Base-by-base conservation (phyloP, 2,329 filamentous ascomycete species). In the Cytospora chrysosperma region DNA sequence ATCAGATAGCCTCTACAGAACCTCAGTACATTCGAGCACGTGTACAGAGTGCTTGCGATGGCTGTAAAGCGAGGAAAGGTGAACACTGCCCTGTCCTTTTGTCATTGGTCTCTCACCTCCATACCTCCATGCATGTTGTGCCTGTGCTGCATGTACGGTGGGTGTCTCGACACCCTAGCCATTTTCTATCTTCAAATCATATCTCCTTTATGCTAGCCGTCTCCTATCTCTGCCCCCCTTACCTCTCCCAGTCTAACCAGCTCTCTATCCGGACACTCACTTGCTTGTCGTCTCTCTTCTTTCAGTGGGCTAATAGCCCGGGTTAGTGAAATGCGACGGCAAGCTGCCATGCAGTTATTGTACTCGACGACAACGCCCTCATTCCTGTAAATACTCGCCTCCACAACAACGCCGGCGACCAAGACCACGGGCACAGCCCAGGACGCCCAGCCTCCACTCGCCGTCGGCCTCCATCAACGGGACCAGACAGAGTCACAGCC, bases 301-400 rank as follows among this genome's bases (percentile, higher is more conserved):
- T 12, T n/a, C 19, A 34, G 15, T 50, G 26, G 15, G 55, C 55
- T 52, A 57, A 57, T 28, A 43, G 51, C 27, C 3, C 55, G n/a
- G 10, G 10, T 17, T 47, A 65, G 64, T 84, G 49, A 84, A 82
- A 72, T 85, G 82, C 70, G 82, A 84, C 66, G 82, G 82, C 1
- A 76, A 76, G n/a, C 68, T 76, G n/a, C 82, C 82, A 0, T 85
- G 82, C 69, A 75, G 75, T 47, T 83, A 83, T 68, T 85, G 82
- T 66, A 74, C 75, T 13, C 72, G 76, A 1, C 76, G 81, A 0
- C 77, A 76, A 63, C 76, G 77, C 26, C 74, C 77, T 9, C 73
- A 78, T 10, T 66, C 74, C 5, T 85, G 82, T 63, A 78, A 75
- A 57, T 85, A 83, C 66, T 82, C 81, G 15, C 75, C 79, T 4